Base-by-base conservation (phyloP, 2,329 filamentous ascomycete species). In the Aspergillus novoparasiticus region DNA sequence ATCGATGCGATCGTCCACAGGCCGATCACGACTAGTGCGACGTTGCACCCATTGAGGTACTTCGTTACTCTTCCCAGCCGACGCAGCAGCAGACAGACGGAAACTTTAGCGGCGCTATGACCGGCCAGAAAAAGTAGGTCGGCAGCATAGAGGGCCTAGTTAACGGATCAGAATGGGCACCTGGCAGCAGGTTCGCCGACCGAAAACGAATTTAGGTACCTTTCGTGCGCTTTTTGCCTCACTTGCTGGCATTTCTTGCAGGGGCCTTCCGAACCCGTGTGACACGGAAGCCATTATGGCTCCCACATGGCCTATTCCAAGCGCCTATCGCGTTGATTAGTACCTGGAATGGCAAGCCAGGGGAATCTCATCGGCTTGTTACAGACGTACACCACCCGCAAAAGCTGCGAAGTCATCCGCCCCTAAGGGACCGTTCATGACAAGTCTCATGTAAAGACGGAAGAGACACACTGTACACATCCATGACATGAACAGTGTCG, bases 371-470 rank as follows among this genome's bases (percentile, higher is more conserved):
- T 23, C 23, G 2, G 12, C 43, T 16, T 39, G 43, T 11, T n/a
- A 11, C 19, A 26, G 23, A 61, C 68, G 63, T 60, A 71, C 68
- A 39, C 60, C 59, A 48, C 59, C 69, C 32, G 61, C 45, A 51
- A 65, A 68, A 28, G 64, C 65, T 53, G 64, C 61, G 19, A 66
- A 34, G 57, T 73, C 71, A 51, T 73, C 71, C 46, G 63, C 16
- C 4, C 67, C 68, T 30, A 69, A 63, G 0, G 69, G 70, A 8
- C 71, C 71, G 48, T 71, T 73, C 21, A 73, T 71, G 21, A 63
- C 55, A 16, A 69, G 23, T 23, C 69, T 66, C 50, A 69, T 72
- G 57, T 71, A 72, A 28, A 70, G 59, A 28, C 68, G 69, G 32
- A 68, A 62, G 10, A 69, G 56, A 9, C 56, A 62, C 19, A 67